Evolutionary conservation across 306 rosid species (phyloP).

Genomic region (Mucuna pruriens): DNA sequence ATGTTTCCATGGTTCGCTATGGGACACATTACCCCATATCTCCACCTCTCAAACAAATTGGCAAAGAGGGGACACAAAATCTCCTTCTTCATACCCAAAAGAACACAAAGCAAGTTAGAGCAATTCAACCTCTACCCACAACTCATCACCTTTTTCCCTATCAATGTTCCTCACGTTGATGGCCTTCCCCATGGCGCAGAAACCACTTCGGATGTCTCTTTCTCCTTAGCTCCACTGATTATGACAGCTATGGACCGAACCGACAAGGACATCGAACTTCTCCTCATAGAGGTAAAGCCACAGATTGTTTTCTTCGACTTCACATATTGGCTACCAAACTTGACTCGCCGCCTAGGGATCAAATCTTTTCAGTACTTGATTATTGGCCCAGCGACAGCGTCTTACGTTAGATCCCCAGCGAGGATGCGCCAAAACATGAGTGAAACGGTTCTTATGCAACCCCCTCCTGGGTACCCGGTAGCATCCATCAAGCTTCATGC

Average conservation of each 20-base stretch:
- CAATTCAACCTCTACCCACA: slow-evolving; percentile 24
- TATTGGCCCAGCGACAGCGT: not conserved
- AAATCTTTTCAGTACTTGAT: slow-evolving; percentile 21
- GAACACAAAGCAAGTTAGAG: not conserved
- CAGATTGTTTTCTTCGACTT: slow-evolving; percentile 45
- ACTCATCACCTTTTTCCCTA: slow-evolving; percentile 33
- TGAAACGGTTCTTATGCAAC: slow-evolving; percentile 29
- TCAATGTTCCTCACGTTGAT: slow-evolving; percentile 39
- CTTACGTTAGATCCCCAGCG: not conserved
- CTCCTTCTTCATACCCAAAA: slow-evolving; percentile 34
- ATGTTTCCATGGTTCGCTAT: slow-evolving; percentile 50
- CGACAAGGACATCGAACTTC: slow-evolving; percentile 13
- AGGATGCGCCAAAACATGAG: slow-evolving; percentile 11
- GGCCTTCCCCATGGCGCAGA: slow-evolving; percentile 46
- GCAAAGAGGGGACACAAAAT: slow-evolving; percentile 45
- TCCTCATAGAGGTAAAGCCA: slow-evolving; percentile 27
- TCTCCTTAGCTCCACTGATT: not conserved
- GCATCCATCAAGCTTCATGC: slow-evolving; percentile 31
- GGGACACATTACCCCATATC: slow-evolving; percentile 40
- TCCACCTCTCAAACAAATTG: slow-evolving; percentile 43
- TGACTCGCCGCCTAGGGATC: slow-evolving; percentile 32
- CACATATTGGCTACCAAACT: slow-evolving; percentile 39
- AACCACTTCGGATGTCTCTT: slow-evolving; percentile 42
- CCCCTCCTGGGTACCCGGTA: slow-evolving; percentile 35
- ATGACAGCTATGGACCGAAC: slow-evolving; percentile 47